Base-by-base conservation (phyloP, 169 alveolate genomes). In the Plasmodium ovale region DNA sequence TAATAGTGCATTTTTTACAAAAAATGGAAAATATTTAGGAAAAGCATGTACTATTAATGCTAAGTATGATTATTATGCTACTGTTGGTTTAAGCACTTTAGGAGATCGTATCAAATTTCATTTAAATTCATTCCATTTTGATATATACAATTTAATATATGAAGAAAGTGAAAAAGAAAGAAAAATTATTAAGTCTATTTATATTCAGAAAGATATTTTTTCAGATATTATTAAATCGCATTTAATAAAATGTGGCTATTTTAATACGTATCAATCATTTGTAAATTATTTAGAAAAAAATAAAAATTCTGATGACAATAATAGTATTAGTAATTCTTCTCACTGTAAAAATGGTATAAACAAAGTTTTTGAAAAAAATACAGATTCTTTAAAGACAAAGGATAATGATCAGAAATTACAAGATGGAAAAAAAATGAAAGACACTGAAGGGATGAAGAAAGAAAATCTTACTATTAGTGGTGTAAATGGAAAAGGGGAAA, bases 11-110 rank as follows among this genome's bases (percentile, higher is more conserved):
- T 95, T 95, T 87, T 95, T 92, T 79, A 95, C 97, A 10, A 87
- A 87, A 42, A 95, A 95, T 74, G 97, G 97, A 7, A 77, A 69
- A 39, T 92, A 62, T 59, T 71, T 92, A 53, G 97, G 97, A 23
- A 71, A 69, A 33, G 92, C 72, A 19, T 87, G 89, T 4, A 87
- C 27, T 35, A 70, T 82, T 16, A 82, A 82, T 27, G 42, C 82
- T 10, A 82, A 82, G 27, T 82, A 82, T 82, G 84, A 82, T 82
- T 82, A 82, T 82, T 82, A 82, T 65, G 90, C 84, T 27, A 82
- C 90, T 59, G 90, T 82, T 82, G 90, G 84, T 35, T 82, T 82
- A 58, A 82, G 84, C 53, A 82, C 77, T 10, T 70, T 82, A 65
- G 90, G 90, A 1, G 90, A 82, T 59, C 9, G 56, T 16, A 65